Evolutionary conservation across 2,329 filamentous ascomycete species (phyloP).

Genomic region (Phialocephala subalpina): DNA sequence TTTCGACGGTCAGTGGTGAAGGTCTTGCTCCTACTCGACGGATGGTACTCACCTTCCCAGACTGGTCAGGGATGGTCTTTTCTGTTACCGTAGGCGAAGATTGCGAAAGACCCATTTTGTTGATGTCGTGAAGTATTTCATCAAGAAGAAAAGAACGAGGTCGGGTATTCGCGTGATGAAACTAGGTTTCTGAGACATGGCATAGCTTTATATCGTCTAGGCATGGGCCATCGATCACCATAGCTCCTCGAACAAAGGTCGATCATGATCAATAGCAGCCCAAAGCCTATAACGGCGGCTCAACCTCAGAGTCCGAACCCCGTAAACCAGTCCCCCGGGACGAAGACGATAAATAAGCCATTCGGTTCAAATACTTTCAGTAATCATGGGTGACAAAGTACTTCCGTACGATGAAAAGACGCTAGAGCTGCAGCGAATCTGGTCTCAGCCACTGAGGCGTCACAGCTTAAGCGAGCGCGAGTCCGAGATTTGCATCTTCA

Average conservation of each 20-base stretch:
- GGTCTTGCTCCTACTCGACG: not conserved
- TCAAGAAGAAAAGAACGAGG: not conserved
- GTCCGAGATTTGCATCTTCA: no score
- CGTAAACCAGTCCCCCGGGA: not conserved
- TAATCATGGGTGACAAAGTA: no score
- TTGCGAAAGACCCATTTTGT: conserved; percentile 3
- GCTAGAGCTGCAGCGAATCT: no score
- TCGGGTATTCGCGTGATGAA: conserved; percentile 2
- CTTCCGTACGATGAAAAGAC: no score
- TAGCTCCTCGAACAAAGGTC: not conserved
- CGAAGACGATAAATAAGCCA: no score
- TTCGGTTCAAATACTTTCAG: no score
- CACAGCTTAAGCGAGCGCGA: no score
- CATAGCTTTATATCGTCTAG: not conserved
- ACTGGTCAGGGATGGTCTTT: conserved; percentile 21
- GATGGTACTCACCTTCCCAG: conserved; percentile 16
- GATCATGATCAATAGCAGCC: not conserved
- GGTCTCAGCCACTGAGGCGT: no score
- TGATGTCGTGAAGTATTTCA: not conserved
- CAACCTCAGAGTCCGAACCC: not conserved
- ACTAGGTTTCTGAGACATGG: not conserved
- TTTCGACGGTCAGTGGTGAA: conserved; percentile 5
- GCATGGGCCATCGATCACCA: not conserved
- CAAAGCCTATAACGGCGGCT: not conserved
- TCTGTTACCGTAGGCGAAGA: conserved; percentile 19